Percentiles rank a stretch among this genome's conserved stretches.
phyloP scores from a whole-genome alignment of 2,329 filamentous ascomycete genomes.

The Graphilbum fragrans region DNA sequence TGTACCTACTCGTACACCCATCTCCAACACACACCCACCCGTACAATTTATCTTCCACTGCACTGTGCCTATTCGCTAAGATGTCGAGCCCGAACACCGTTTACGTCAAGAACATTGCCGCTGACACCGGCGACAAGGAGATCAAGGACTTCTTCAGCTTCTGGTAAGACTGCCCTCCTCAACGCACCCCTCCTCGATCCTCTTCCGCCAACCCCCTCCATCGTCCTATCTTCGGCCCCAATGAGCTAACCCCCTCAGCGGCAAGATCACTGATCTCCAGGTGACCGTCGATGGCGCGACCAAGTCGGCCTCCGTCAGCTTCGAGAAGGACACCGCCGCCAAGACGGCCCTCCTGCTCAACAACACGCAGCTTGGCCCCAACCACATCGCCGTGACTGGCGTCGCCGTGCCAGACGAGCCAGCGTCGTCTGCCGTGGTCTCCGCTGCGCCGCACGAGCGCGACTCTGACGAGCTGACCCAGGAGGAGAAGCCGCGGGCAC shows the following conservation, averaged over 20 bases:
- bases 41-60: background rate
- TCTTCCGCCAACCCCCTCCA: conserved; percentile 4
- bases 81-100: conserved; percentile 12
- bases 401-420: conserved; percentile 51
- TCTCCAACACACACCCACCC: background rate
- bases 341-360: conserved; percentile 95
- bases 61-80: conserved; percentile 2
- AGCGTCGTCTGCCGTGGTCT: conserved; percentile 26
- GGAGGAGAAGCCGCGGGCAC: conserved; percentile 90
- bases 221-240: no score
- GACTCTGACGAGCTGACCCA: conserved; percentile 66
- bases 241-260: no score
- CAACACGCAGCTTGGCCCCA: conserved; percentile 85
- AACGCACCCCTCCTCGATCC: background rate
- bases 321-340: conserved; percentile 92
- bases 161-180: conserved; percentile 42
- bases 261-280: conserved; percentile 79
- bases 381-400: conserved; percentile 66
- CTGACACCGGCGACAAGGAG: conserved; percentile 75
- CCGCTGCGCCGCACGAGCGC: conserved; percentile 33
- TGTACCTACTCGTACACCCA: background rate
- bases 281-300: conserved; percentile 56
- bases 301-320: conserved; percentile 84
- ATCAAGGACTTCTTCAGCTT: conserved; percentile 97
- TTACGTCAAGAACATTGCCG: conserved; percentile 79